These are phyloP conservation scores for Hortiboletus rubellus DNA, from an alignment of 1,284 basidiomycete species.

Conservation along the genomic window DNA sequence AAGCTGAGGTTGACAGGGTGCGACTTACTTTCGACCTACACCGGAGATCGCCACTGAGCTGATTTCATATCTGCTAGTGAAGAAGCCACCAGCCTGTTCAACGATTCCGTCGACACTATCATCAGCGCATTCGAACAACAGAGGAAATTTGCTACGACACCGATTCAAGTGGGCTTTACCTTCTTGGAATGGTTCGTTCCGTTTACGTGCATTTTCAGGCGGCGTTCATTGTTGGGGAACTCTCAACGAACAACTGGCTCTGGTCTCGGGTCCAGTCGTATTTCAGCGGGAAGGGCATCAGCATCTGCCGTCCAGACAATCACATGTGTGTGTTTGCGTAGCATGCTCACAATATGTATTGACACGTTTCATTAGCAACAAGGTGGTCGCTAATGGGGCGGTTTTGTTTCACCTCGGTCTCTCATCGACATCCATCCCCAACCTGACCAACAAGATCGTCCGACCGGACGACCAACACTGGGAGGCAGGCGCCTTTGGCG, in stretches of 20 bases:
- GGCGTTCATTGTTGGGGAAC: conserved; percentile 41
- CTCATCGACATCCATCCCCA: not conserved
- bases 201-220: not conserved
- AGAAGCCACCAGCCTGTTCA: conserved; percentile 44
- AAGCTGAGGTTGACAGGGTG: conserved; percentile 12
- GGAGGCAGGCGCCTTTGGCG: conserved; percentile 9
- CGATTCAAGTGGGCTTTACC: conserved; percentile 28
- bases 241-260: conserved; percentile 46
- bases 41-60: conserved; percentile 21
- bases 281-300: conserved; percentile 25
- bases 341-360: no score
- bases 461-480: not conserved
- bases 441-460: not conserved
- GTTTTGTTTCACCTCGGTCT: conserved; percentile 47
- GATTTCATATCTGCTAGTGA: conserved; percentile 34
- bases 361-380: no score
- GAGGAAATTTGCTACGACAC: conserved; percentile 17
- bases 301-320: conserved; percentile 33
- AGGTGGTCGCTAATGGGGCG: conserved; percentile 53
- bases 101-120: conserved; percentile 33
- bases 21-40: not conserved
- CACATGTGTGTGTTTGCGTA: conserved; percentile 8
- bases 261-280: conserved; percentile 35
- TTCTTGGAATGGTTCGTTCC: not conserved
- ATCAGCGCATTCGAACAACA: conserved; percentile 36